phyloP scores from a whole-genome alignment of 495 filamentous ascomycete genomes.

The Xylaria nigripes region DNA sequence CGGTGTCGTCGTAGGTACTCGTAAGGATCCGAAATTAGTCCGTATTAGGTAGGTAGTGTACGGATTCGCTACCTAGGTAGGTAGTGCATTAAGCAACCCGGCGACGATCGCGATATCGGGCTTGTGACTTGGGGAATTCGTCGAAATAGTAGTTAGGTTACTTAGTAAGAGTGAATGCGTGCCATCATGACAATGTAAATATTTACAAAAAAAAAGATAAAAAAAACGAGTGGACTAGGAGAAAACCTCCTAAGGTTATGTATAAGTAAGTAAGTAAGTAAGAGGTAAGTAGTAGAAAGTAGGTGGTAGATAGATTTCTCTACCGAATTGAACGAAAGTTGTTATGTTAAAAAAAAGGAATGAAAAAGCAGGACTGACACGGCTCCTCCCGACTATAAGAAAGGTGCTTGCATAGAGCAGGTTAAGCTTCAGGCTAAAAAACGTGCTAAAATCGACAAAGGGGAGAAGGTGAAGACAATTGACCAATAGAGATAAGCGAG shows the following conservation, averaged over 20 bases:
- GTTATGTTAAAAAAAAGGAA: constrained; percentile 5
- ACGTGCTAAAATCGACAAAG: neutral
- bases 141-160: no score
- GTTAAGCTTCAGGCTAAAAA: neutral
- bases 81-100: neutral
- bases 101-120: neutral
- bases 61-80: no score
- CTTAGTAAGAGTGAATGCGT: neutral
- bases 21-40: neutral
- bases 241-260: constrained; percentile 7
- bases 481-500: neutral
- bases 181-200: neutral
- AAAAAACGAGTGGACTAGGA: constrained; percentile 12
- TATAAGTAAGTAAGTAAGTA: neutral
- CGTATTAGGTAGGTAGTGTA: neutral
- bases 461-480: neutral
- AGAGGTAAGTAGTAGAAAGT: no score
- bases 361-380: constrained; percentile 7
- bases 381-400: constrained; percentile 5
- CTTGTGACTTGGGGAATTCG: neutral
- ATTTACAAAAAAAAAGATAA: neutral
- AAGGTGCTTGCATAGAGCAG: neutral
- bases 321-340: constrained; percentile 11
- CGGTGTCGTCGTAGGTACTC: constrained; percentile 2
- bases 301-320: no score